These are phyloP conservation scores for Aspergillus bombycis DNA, from an alignment of 2,329 filamentous ascomycete genomes.

Conservation along the genomic window DNA sequence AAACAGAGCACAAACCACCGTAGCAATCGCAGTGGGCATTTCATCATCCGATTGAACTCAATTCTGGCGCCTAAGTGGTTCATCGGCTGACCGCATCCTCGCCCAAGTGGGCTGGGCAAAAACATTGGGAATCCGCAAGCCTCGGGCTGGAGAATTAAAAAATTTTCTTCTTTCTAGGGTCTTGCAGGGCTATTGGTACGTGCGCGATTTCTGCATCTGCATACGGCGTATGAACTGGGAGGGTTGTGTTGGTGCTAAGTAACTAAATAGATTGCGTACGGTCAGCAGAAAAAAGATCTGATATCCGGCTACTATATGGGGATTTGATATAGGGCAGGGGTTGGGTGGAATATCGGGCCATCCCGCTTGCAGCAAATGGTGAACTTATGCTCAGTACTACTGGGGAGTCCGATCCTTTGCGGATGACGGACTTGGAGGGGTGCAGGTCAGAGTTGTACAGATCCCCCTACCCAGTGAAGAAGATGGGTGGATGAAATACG, in stretches of 20 bases:
- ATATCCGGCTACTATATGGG: neutral
- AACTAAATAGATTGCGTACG: neutral
- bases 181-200: neutral
- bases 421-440: neutral
- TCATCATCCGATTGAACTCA: neutral
- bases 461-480: neutral
- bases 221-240: neutral
- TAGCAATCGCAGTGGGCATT: neutral
- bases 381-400: neutral
- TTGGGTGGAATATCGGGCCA: neutral
- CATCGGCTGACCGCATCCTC: neutral
- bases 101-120: neutral
- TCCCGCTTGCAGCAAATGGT: neutral
- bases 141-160: too few species aligned
- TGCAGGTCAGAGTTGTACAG: neutral
- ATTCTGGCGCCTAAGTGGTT: neutral
- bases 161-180: neutral
- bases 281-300: too few species aligned
- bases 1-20: neutral
- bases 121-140: too few species aligned
- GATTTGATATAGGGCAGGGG: neutral
- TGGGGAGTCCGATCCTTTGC: neutral
- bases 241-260: neutral
- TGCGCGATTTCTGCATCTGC: neutral
- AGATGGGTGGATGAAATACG: neutral